Conservation (phyloP, 371 early-diverging fungal species). For the Mucor lusitanicus region DNA sequence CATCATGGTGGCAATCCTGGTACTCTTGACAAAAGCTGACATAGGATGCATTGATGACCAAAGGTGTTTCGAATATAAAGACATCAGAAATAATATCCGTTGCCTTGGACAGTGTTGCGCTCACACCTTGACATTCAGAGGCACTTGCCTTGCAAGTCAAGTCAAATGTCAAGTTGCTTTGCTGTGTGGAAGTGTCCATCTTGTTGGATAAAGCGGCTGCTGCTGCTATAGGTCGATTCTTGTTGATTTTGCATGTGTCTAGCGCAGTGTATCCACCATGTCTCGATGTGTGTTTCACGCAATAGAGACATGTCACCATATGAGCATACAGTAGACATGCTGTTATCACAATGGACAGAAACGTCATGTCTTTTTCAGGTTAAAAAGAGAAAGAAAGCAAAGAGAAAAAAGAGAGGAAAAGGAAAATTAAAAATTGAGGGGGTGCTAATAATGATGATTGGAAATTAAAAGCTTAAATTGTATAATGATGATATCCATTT, state of each 20-base stretch:
- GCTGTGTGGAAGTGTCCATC: not conserved
- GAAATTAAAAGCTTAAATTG: not conserved
- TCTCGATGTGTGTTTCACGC: not conserved
- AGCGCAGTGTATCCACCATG: not conserved
- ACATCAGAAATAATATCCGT: constrained; percentile 35
- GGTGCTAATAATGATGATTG: not conserved
- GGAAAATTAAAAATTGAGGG: not conserved
- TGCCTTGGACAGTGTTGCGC: constrained; percentile 18
- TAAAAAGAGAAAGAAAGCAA: not conserved
- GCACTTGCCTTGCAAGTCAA: constrained; percentile 7
- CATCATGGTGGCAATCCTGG: constrained; percentile 29
- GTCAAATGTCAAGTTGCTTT: constrained; percentile 13
- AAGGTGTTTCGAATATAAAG: constrained; percentile 40
- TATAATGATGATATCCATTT: not conserved
- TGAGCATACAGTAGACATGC: not conserved
- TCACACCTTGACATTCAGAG: constrained; percentile 13
- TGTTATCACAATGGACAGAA: not conserved
- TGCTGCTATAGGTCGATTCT: constrained; percentile 1
- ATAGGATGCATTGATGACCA: constrained; percentile 59
- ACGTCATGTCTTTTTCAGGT: not conserved
- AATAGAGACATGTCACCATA: constrained; percentile 5
- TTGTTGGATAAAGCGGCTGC: constrained; percentile 7
- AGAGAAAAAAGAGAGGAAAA: not conserved
- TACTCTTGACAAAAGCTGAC: constrained; percentile 49
- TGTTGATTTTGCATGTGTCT: constrained; percentile 2